Percentiles rank a stretch among this genome's conserved stretches.
phyloP scores from a whole-genome alignment of 441 rosid genomes.

The Populus tomentosa region DNA sequence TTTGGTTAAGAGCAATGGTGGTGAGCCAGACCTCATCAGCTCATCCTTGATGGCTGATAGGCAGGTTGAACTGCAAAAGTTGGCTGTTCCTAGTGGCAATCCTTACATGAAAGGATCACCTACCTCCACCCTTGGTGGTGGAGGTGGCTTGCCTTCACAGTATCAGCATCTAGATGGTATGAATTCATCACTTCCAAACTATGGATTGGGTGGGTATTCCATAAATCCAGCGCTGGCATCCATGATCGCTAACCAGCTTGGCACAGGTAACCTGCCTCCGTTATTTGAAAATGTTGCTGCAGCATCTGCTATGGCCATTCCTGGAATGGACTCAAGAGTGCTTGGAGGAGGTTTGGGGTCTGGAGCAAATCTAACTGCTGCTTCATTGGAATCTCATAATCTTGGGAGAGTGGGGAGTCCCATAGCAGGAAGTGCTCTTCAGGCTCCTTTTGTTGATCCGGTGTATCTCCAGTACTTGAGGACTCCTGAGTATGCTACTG shows the following conservation, averaged over 20 bases:
- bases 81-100: conserved; percentile 30
- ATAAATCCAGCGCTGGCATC: conserved; percentile 58
- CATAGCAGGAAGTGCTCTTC: conserved; percentile 22
- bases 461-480: conserved; percentile 46
- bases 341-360: conserved; percentile 47
- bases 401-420: conserved; percentile 43
- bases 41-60: conserved; percentile 33
- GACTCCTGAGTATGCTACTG: conserved; percentile 43
- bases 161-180: conserved; percentile 53
- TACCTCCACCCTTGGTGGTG: conserved; percentile 43
- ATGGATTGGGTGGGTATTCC: conserved; percentile 48
- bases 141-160: conserved; percentile 46
- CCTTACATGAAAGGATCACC: conserved; percentile 64
- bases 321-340: conserved; percentile 61
- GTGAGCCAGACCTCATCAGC: conserved; percentile 33
- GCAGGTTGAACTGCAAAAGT: conserved; percentile 42
- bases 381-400: conserved; percentile 41
- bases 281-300: conserved; percentile 65
- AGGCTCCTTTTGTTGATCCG: conserved; percentile 39
- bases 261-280: conserved; percentile 52
- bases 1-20: conserved; percentile 36
- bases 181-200: conserved; percentile 41
- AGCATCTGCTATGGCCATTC: conserved; percentile 55
- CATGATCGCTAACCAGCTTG: conserved; percentile 63
- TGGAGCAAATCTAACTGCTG: conserved; percentile 41